Percentiles rank a stretch among this genome's conserved stretches.
Conservation (phyloP, 2,329 filamentous ascomycete genomes). For the Polychaeton citri region DNA sequence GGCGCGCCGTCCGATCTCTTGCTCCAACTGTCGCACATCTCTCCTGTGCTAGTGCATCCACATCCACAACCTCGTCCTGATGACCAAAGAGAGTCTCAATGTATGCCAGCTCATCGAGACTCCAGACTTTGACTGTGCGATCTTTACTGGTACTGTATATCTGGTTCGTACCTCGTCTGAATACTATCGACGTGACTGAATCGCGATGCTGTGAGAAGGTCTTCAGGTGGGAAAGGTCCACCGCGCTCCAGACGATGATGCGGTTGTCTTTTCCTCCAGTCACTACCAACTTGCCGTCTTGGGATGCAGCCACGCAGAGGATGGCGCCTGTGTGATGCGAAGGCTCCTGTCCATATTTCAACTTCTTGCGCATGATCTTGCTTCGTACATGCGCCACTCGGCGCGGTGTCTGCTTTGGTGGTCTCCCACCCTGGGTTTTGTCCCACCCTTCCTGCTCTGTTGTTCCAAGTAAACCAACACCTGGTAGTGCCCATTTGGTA, state of each 20-base stretch:
- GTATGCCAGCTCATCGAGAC: constrained; percentile 80
- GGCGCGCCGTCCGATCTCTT: constrained; percentile 74
- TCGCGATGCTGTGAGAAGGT: constrained; percentile 89
- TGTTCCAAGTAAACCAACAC: constrained; percentile 14
- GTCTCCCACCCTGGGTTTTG: constrained; percentile 44
- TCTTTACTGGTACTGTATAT: constrained; percentile 85
- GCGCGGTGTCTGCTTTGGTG: constrained; percentile 37
- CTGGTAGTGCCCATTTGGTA: constrained; percentile 79
- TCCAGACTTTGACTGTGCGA: constrained; percentile 92
- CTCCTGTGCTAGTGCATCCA: constrained; percentile 73
- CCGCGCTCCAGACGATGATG: constrained; percentile 78
- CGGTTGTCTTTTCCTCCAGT: constrained; percentile 78
- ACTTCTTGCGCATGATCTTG: constrained; percentile 36
- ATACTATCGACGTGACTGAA: constrained; percentile 70
- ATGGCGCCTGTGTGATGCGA: constrained; percentile 68
- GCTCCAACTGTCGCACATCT: constrained; percentile 84
- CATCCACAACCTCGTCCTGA: constrained; percentile 76
- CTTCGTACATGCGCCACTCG: constrained; percentile 52
- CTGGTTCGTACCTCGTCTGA: constrained; percentile 63
- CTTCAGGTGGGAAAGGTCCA: constrained; percentile 61
- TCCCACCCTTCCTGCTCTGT: constrained; percentile 14
- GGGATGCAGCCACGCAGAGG: constrained; percentile 70
- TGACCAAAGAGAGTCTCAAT: constrained; percentile 94
- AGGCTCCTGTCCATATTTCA: constrained; percentile 38
- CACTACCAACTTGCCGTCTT: constrained; percentile 80